phyloP scores from a whole-genome alignment of 1,284 basidiomycete species.

The Trametes hirsuta region DNA sequence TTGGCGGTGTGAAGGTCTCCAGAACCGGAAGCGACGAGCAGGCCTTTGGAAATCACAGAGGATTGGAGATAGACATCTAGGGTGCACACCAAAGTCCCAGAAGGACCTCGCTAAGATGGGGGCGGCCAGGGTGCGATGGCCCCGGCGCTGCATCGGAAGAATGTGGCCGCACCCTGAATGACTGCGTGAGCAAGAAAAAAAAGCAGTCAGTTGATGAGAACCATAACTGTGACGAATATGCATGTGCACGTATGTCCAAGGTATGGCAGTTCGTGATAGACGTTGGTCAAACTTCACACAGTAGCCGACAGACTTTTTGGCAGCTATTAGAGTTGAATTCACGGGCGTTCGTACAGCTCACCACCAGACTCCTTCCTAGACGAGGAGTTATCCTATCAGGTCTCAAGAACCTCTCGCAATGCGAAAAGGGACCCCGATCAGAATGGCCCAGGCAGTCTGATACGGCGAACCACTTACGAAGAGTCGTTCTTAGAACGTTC shows the following conservation, averaged over 20 bases:
- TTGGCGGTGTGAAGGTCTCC: not conserved
- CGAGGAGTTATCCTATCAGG: not conserved
- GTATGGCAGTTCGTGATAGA: slow-evolving; percentile 2
- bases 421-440: not conserved
- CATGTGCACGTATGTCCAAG: not conserved
- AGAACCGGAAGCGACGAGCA: slow-evolving; percentile 2
- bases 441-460: not conserved
- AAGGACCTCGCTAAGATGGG: not conserved
- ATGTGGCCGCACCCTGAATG: not conserved
- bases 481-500: slow-evolving; percentile 5
- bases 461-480: not conserved
- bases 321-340: slow-evolving; percentile 7
- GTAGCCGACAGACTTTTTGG: slow-evolving; percentile 16
- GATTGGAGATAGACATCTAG: not conserved
- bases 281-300: not conserved
- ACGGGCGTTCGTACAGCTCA: not conserved
- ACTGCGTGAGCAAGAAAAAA: not conserved
- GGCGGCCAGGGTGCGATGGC: not conserved
- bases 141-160: not conserved
- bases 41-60: not conserved
- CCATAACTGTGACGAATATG: not conserved
- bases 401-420: not conserved
- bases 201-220: not conserved
- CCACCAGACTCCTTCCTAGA: slow-evolving; percentile 1
- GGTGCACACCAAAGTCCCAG: not conserved